Conservation (phyloP, 2,329 filamentous ascomycete genomes). For the Fusarium verrucosum region DNA sequence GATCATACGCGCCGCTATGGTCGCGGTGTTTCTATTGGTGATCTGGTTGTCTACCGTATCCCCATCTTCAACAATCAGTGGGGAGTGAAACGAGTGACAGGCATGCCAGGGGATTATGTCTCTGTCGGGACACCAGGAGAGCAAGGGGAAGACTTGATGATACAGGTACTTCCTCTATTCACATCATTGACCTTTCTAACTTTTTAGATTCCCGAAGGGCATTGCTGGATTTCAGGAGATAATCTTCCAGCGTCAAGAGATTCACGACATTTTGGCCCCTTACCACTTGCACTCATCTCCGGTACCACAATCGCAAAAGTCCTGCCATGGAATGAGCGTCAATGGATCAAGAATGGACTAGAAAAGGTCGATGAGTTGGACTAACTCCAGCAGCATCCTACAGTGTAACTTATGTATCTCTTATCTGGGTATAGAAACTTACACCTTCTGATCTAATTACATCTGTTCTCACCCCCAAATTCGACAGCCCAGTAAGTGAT, state of each 20-base stretch:
- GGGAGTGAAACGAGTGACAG: conserved; percentile 82
- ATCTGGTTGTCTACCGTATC: conserved; percentile 81
- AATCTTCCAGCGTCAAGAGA: conserved; percentile 86
- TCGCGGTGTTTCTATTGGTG: conserved; percentile 74
- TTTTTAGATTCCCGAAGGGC: conserved; percentile 81
- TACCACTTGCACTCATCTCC: conserved; percentile 84
- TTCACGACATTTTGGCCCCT: conserved; percentile 84
- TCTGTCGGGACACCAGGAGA: conserved; percentile 68
- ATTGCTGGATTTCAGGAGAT: conserved; percentile 92
- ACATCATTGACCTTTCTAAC: conserved; percentile 1
- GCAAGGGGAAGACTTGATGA: conserved; percentile 61
- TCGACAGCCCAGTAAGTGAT: conserved; percentile 31
- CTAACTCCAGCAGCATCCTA: conserved; percentile 12
- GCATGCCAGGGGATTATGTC: conserved; percentile 81
- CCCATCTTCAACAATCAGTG: conserved; percentile 69
- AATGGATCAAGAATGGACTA: conserved; percentile 60
- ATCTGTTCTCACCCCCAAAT: conserved; percentile 38
- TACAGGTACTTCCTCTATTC: conserved; percentile 64
- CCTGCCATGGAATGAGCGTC: conserved; percentile 61
- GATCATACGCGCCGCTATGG: conserved; percentile 75
- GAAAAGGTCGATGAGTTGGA: conserved; percentile 44
- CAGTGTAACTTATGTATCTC: conserved; percentile 38
- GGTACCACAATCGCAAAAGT: conserved; percentile 81
- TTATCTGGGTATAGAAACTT: conserved; percentile 45
- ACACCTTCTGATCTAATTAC: conserved; percentile 49